Base-by-base conservation (phyloP, 2,329 filamentous ascomycete genomes). In the Cladosporium sp. region DNA sequence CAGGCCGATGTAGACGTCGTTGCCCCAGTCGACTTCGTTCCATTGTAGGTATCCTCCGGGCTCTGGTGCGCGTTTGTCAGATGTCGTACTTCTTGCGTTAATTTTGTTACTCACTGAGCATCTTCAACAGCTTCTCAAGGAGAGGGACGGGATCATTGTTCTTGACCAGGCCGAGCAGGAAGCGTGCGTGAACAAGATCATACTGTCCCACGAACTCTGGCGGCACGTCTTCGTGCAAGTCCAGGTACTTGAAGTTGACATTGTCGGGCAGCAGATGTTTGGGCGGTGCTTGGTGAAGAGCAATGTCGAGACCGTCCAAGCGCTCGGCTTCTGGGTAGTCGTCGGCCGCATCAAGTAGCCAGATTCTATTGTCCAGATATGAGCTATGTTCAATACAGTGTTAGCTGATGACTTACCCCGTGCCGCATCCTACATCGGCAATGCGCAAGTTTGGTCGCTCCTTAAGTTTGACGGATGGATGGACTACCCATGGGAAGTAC, bases 11-110 rank as follows among this genome's bases (percentile, higher is more conserved):
- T 48, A 48, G 37, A 22, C 19, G 19, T 48, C 29, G 18, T 13
- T 32, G 27, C 15, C 37, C 45, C 45, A 48, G 27, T 48, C 45
- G 37, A 48, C 37, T 34, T 54, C 47, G 36, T 54, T 47, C 51
- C 51, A 54, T 41, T 50, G 47, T 3, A 54, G 36, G 22, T 54
- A 54, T 17, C 51, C 51, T 6, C 27, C 36, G 17, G 51, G 51
- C 18, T 51, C 45, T 48, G 24, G 29, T 15, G 19, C 17, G 9
- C 17, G 8, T 18, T 18, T 19, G 37, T 39, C 18, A 39, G 19
- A 15, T 17, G 13, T 11, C 4, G 15, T 22, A 18, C 3, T 17
- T 13, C 20, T 36, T 18, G 8, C 22, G 3, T 5, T 5, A 12
- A 5, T 9, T 7, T 2, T 47, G 3, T 18, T 8, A 3, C 45